Conservation (phyloP, 306 rosid genomes). For the Malus sieversii region DNA sequence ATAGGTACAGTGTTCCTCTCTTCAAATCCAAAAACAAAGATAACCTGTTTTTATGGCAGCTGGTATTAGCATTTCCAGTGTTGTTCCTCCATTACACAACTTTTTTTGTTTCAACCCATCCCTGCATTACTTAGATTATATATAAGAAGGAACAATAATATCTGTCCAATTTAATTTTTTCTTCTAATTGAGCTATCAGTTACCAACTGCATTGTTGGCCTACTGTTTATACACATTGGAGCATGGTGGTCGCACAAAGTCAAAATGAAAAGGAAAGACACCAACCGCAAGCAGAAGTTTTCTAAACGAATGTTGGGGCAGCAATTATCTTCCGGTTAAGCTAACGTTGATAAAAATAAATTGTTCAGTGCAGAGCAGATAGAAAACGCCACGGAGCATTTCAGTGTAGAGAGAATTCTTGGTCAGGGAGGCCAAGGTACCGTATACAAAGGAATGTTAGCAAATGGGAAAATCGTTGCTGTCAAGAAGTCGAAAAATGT, state of each 20-base stretch:
- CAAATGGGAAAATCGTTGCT: conserved; percentile 14
- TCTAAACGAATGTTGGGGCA: conserved; percentile 4
- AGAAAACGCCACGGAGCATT: conserved; percentile 11
- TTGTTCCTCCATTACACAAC: no score
- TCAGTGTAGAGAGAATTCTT: conserved; percentile 1
- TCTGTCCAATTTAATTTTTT: no score
- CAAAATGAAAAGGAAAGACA: neutral
- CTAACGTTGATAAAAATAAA: neutral
- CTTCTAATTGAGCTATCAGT: neutral
- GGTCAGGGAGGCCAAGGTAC: conserved; percentile 26
- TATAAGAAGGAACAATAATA: no score
- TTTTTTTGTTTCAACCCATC: no score
- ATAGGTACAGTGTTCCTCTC: neutral
- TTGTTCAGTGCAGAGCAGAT: neutral
- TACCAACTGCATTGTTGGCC: neutral
- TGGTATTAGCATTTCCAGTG: no score
- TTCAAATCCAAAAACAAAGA: no score
- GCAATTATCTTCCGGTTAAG: neutral
- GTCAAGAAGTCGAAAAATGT: conserved; percentile 14
- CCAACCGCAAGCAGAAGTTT: neutral
- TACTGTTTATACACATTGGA: neutral
- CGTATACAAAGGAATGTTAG: conserved; percentile 20
- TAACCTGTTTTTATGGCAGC: no score
- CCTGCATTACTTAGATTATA: no score
- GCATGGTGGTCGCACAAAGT: neutral